phyloP scores from a whole-genome alignment of 371 early-diverging fungal species.

The Rhizopus arrhizus region DNA sequence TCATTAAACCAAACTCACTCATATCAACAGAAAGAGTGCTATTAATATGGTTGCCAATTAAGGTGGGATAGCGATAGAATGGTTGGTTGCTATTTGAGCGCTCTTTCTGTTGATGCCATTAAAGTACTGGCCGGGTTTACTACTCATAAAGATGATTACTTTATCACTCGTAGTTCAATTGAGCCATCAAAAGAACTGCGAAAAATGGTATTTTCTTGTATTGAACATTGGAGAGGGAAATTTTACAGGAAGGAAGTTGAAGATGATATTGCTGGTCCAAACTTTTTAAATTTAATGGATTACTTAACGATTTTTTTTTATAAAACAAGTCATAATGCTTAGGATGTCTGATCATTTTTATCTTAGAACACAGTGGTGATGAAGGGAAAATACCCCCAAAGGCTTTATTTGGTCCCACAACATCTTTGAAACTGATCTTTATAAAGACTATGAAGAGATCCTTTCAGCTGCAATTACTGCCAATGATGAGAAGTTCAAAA shows the following conservation, averaged over 20 bases:
- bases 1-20: conserved; percentile 5
- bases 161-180: neutral
- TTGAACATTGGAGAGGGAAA: conserved; percentile 13
- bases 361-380: conserved; percentile 12
- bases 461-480: too few relatives aligned
- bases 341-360: conserved; percentile 7
- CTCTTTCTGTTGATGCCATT: conserved; percentile 12
- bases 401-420: conserved; percentile 9
- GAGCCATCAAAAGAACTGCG: conserved; percentile 3
- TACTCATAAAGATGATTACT: conserved; percentile 3
- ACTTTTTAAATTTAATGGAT: conserved; percentile 8
- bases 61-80: conserved; percentile 17
- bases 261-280: conserved; percentile 15
- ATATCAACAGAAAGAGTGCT: conserved; percentile 11
- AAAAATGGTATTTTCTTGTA: neutral
- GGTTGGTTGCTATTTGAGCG: conserved; percentile 13
- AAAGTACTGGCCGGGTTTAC: conserved; percentile 15
- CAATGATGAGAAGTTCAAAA: neutral
- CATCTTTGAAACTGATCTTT: neutral
- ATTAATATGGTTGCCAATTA: conserved; percentile 15
- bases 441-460: too few relatives aligned
- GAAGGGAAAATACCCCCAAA: conserved; percentile 10
- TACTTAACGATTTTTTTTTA: too few relatives aligned
- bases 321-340: conserved; percentile 12
- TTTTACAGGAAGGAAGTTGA: conserved; percentile 1